Conservation (phyloP, 331 rosid genomes). For the Malus hybrid region DNA sequence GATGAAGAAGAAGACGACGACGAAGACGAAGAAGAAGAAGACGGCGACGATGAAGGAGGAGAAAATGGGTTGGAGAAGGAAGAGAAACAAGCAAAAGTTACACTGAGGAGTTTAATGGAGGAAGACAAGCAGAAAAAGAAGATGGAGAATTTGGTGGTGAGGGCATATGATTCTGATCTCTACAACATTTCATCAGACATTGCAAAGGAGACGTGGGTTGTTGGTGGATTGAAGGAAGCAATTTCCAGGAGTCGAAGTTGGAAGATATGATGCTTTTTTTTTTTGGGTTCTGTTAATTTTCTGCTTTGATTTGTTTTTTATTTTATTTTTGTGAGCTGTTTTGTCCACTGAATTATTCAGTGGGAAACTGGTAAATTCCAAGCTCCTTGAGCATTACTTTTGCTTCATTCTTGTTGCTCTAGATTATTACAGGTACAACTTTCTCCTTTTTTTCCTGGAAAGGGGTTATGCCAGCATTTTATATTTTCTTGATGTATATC, state of each 20-base stretch:
- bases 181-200: conserved; percentile 60
- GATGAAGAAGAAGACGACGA: background rate
- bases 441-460: conserved; percentile 12
- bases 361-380: conserved; percentile 34
- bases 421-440: conserved; percentile 39
- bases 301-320: background rate
- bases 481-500: conserved; percentile 5
- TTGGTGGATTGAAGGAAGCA: conserved; percentile 57
- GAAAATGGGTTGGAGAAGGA: conserved; percentile 11
- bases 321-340: background rate
- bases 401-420: conserved; percentile 8
- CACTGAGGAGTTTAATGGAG: conserved; percentile 71
- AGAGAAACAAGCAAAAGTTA: conserved; percentile 37
- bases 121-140: conserved; percentile 54
- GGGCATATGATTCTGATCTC: conserved; percentile 42
- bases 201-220: conserved; percentile 83
- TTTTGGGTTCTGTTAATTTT: background rate
- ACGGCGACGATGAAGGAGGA: background rate
- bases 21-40: background rate
- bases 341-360: conserved; percentile 11
- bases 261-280: conserved; percentile 38
- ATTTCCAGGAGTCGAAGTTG: conserved; percentile 75
- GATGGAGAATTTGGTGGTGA: conserved; percentile 42
- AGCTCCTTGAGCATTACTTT: background rate
- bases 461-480: conserved; percentile 26